phyloP scores from a whole-genome alignment of 495 filamentous ascomycete species.

The Chaetomidium leptoderma region DNA sequence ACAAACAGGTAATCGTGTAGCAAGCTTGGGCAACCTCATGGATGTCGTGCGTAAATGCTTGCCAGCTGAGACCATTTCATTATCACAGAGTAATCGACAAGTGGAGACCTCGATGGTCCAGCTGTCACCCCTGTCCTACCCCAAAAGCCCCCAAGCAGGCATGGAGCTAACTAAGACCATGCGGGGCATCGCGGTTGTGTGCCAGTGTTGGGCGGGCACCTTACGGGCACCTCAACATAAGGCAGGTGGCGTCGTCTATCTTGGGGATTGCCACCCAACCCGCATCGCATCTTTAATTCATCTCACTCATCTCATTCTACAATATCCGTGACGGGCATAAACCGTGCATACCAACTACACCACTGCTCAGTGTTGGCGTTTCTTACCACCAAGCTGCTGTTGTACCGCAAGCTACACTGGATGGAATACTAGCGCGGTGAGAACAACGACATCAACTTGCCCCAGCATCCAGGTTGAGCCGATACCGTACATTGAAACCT shows the following conservation, averaged over 20 bases:
- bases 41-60: not conserved
- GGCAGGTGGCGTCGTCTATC: not conserved
- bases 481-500: not conserved
- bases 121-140: not conserved
- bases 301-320: not conserved
- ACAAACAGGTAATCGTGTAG: not conserved
- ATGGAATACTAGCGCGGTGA: too few relatives aligned
- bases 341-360: not conserved
- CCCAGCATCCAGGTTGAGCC: not conserved
- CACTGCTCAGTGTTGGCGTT: too few relatives aligned
- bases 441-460: not conserved
- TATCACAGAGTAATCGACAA: not conserved
- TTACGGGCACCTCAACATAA: not conserved
- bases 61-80: not conserved
- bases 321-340: not conserved
- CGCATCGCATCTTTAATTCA: not conserved
- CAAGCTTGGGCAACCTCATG: not conserved
- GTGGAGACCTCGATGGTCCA: not conserved
- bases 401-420: too few relatives aligned
- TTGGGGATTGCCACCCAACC: not conserved
- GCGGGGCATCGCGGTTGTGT: not conserved
- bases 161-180: not conserved
- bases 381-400: too few relatives aligned
- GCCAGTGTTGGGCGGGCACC: too few relatives aligned
- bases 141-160: not conserved